phyloP scores from a whole-genome alignment of 2,329 filamentous ascomycete genomes.

The Huntiella moniliformis region DNA sequence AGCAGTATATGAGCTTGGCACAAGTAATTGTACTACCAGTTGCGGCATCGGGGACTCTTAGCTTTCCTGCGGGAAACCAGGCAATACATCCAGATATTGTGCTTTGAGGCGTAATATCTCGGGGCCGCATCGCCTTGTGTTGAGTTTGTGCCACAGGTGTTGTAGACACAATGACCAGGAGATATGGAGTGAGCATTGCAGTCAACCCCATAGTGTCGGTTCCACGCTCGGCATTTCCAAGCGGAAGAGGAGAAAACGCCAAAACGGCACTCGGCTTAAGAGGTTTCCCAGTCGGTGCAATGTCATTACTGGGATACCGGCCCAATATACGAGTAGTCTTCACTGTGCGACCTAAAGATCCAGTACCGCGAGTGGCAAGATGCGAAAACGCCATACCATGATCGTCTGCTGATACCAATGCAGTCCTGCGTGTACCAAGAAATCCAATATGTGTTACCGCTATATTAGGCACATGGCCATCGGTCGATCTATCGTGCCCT shows the following conservation, averaged over 20 bases:
- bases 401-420: constrained; percentile 85
- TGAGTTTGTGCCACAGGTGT: constrained; percentile 93
- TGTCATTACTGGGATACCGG: constrained; percentile 58
- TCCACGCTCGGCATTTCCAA: constrained; percentile 82
- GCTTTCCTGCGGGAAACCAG: constrained; percentile 90
- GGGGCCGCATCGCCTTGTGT: constrained; percentile 79
- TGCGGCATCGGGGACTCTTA: constrained; percentile 55
- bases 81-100: constrained; percentile 85
- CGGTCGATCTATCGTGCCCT: constrained; percentile 30
- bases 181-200: constrained; percentile 85
- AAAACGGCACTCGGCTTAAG: constrained; percentile 88
- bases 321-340: constrained; percentile 83
- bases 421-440: constrained; percentile 79
- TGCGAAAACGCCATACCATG: constrained; percentile 97
- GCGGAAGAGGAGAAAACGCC: constrained; percentile 71
- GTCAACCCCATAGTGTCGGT: constrained; percentile 81
- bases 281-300: constrained; percentile 37
- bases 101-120: constrained; percentile 76
- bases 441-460: constrained; percentile 86
- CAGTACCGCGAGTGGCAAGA: constrained; percentile 76
- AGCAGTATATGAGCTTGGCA: constrained; percentile 88
- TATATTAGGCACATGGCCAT: constrained; percentile 66
- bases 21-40: constrained; percentile 52
- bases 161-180: constrained; percentile 91
- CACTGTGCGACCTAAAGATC: constrained; percentile 65